Conservation (phyloP, 1,284 basidiomycete species). For the Inonotus obliquus region DNA sequence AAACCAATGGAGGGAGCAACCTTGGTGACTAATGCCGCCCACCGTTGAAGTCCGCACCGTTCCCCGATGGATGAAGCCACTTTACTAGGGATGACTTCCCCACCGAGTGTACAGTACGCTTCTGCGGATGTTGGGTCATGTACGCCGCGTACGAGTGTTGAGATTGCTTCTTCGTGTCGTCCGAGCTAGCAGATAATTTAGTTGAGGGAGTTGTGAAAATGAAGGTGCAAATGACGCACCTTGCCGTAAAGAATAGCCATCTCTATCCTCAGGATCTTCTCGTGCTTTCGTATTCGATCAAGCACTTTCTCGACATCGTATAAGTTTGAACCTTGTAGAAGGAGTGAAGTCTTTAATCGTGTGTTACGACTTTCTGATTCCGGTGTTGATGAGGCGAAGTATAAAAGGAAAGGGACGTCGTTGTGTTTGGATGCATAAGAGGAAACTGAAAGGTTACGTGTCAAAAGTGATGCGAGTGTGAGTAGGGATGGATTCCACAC, state of each 20-base stretch:
- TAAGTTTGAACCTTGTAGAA: conserved; percentile 68
- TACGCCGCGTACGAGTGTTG: conserved; percentile 64
- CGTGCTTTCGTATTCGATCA: conserved; percentile 41
- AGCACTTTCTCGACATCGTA: conserved; percentile 57
- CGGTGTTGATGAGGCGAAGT: conserved; percentile 65
- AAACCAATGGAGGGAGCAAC: conserved; percentile 24
- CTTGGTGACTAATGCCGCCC: conserved; percentile 43
- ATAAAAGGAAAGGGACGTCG: conserved; percentile 47
- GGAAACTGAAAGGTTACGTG: conserved; percentile 33
- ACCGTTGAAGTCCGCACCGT: conserved; percentile 47
- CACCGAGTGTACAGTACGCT: conserved; percentile 73
- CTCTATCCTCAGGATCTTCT: conserved; percentile 63
- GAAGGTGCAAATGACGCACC: conserved; percentile 38
- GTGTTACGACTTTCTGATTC: conserved; percentile 67
- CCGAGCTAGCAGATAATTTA: conserved; percentile 42
- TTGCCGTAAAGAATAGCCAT: conserved; percentile 79
- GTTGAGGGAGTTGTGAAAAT: background rate
- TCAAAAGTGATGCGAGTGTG: background rate
- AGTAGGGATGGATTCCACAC: conserved; percentile 30
- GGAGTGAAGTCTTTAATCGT: conserved; percentile 72
- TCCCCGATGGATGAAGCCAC: conserved; percentile 51
- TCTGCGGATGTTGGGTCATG: conserved; percentile 76
- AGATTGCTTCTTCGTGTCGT: conserved; percentile 61
- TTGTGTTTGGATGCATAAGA: conserved; percentile 44
- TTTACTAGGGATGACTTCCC: conserved; percentile 63